Evolutionary conservation across 169 alveolate genomes (phyloP).

Genomic region (Sarcocystis neurona): DNA sequence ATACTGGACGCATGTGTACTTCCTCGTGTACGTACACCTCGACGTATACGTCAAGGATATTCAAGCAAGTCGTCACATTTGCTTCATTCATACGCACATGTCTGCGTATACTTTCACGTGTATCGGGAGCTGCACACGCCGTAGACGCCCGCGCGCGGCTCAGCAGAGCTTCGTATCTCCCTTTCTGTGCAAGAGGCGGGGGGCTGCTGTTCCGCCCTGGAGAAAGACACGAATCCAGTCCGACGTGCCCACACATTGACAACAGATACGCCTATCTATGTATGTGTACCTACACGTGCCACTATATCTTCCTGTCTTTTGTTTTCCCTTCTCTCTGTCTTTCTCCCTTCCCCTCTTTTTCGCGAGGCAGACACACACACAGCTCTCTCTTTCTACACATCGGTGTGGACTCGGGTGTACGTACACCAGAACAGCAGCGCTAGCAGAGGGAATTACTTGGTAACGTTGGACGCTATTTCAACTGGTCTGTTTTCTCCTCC

Average conservation of each 20-base stretch:
- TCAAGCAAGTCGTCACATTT: not conserved
- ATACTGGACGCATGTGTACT: not conserved
- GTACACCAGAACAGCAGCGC: too few relatives aligned
- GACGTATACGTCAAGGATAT: not conserved
- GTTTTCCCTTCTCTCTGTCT: not conserved
- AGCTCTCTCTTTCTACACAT: not conserved
- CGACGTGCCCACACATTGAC: not conserved
- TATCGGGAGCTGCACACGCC: not conserved
- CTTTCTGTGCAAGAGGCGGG: not conserved
- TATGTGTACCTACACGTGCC: not conserved
- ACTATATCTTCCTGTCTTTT: not conserved
- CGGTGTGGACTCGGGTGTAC: too few relatives aligned
- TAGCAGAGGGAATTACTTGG: too few relatives aligned
- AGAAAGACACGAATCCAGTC: not conserved
- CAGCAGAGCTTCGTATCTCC: not conserved
- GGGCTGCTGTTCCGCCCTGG: not conserved
- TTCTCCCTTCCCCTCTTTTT: not conserved
- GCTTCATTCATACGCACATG: not conserved
- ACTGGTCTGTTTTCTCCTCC: slow-evolving; percentile 19
- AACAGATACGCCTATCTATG: not conserved
- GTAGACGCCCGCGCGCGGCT: not conserved
- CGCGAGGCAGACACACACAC: not conserved
- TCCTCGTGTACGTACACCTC: not conserved
- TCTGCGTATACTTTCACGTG: not conserved
- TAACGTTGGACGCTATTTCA: slow-evolving; percentile 4